Conservation (phyloP, 306 rosid genomes). For the Cucurbita pepo region DNA sequence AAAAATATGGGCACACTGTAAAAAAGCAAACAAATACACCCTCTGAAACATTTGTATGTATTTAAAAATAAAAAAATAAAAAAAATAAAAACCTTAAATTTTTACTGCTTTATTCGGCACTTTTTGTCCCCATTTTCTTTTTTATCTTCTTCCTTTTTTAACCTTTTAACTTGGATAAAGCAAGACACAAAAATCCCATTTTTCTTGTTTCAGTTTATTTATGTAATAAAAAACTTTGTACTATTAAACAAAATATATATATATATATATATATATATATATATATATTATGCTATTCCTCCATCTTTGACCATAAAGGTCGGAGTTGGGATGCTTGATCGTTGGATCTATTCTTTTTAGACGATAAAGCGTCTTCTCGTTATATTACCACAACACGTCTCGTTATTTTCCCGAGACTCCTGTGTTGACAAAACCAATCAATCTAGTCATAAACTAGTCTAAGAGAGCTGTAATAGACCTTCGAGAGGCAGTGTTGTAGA, state of each 20-base stretch:
- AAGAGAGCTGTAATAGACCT: too few relatives aligned
- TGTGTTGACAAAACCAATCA: too few relatives aligned
- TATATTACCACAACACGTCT: too few relatives aligned
- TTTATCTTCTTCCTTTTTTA: not conserved
- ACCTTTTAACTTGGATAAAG: not conserved
- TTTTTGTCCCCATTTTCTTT: not conserved
- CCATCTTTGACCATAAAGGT: not conserved
- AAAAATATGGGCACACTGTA: not conserved
- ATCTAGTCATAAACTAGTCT: too few relatives aligned
- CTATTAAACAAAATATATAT: not conserved
- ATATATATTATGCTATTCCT: not conserved
- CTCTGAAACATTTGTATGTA: not conserved
- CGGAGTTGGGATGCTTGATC: too few relatives aligned
- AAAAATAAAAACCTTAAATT: not conserved
- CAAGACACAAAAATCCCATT: not conserved
- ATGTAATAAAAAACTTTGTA: not conserved
- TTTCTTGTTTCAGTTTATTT: not conserved
- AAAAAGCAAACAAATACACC: not conserved
- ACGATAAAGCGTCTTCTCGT: too few relatives aligned
- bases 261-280: not conserved
- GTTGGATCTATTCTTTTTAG: too few relatives aligned
- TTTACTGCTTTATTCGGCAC: not conserved
- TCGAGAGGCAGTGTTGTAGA: too few relatives aligned
- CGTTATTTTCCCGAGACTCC: too few relatives aligned
- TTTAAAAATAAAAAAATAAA: not conserved